Base-by-base conservation (phyloP, 805 yeast genomes). In the Ogataea corticis region DNA sequence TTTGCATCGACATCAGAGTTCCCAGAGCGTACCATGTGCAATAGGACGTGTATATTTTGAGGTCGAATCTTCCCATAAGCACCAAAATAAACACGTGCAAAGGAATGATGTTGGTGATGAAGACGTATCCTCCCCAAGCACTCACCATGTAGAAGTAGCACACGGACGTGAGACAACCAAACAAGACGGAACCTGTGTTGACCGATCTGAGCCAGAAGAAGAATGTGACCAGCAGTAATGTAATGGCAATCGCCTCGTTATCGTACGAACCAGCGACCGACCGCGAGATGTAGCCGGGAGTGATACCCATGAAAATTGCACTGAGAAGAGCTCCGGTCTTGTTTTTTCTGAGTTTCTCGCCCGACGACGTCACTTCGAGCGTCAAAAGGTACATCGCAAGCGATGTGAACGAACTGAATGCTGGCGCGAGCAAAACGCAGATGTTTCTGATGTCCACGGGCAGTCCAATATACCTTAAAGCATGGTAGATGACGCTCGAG, bases 91-190 rank as follows among this genome's bases (percentile, higher is more conserved):
- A 91, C 19, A 91, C 90, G 65, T 94, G 99, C 57, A 94, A 74
- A 38, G 99, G 99, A 59, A 94, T 89, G 75, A 95, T 82, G 71
- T 94, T 94, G 48, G 99, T 94, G 70, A 94, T 95, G 75, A 94
- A 94, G 42, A 95, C 99, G 65, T 94, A 94, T 21, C 99, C 99
- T 74, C 99, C 99, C 97, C 99, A 91, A 11, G 99, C 99, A 38
- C 96, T 83, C 42, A 94, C 99, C 99, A 94, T 94, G 76, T 94
- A 94, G 69, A 95, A 94, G 72, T 95, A 94, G 58, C 83, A 85
- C 28, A 89, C 64, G 1, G 99, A 96, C 23, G 97, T 82, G 56
- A 85, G 70, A 2, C 92, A 74, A 10, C 89, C 94, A 74, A 83
- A 88, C 54, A 87, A 76, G 14, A 91, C 82, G 1, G 96, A 87